phyloP scores from a whole-genome alignment of 441 rosid genomes.

The Croton setiger region DNA sequence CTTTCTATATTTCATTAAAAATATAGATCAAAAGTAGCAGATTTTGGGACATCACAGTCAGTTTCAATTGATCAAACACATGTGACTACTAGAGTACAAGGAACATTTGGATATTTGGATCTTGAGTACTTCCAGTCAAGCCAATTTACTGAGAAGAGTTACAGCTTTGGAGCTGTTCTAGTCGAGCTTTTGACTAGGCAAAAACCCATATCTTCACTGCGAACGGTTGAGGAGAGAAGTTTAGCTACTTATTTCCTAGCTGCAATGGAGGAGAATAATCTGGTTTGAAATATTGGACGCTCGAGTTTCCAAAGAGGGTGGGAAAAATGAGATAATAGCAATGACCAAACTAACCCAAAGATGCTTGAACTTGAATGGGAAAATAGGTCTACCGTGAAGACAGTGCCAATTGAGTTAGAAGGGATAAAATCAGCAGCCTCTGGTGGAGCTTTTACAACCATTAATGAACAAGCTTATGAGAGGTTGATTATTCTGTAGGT shows the following conservation, averaged over 20 bases:
- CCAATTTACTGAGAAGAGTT: constrained; percentile 1
- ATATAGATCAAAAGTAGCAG: background rate
- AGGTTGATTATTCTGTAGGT: background rate
- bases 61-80: background rate
- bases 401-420: constrained; percentile 1
- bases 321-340: background rate
- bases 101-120: background rate
- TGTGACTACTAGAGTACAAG: background rate
- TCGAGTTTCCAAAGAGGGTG: background rate
- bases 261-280: constrained; percentile 2
- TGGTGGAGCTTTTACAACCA: background rate
- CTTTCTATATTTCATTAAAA: too few species aligned
- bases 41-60: constrained; percentile 1
- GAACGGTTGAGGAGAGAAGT: background rate
- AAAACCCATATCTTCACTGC: background rate
- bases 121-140: background rate
- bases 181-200: constrained; percentile 4
- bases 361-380: constrained; percentile 7
- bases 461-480: background rate
- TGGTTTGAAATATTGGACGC: constrained; percentile 7
- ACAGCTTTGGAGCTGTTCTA: constrained; percentile 5
- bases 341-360: background rate
- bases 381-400: constrained; percentile 8
- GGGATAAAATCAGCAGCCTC: background rate
- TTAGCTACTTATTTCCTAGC: background rate